A percentile compares a stretch with the other conserved stretches of the same genome.
phyloP scores from a whole-genome alignment of 2,329 filamentous ascomycete genomes.

The Cladophialophora exuberans region DNA sequence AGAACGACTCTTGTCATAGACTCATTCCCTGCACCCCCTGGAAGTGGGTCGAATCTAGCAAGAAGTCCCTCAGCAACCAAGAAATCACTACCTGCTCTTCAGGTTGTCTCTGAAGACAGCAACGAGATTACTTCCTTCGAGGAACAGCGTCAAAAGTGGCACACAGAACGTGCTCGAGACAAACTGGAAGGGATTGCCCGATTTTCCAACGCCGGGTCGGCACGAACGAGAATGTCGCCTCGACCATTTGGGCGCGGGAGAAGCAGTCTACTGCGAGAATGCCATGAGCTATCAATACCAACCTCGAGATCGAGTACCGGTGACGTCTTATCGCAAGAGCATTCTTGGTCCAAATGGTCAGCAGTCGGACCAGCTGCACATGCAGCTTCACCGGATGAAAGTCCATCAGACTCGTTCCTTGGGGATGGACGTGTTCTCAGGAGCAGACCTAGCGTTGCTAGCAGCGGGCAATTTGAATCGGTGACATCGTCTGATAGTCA shows the following conservation, averaged over 20 bases:
- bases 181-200: slow-evolving; percentile 23
- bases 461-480: slow-evolving; percentile 29
- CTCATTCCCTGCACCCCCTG: slow-evolving; percentile 25
- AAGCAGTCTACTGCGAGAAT: neutral
- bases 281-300: neutral
- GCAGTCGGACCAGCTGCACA: slow-evolving; percentile 11
- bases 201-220: slow-evolving; percentile 28
- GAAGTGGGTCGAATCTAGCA: slow-evolving; percentile 4
- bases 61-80: slow-evolving; percentile 1
- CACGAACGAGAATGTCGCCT: slow-evolving; percentile 4
- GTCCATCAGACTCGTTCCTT: neutral
- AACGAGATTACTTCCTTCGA: slow-evolving; percentile 18
- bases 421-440: neutral
- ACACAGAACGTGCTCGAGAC: slow-evolving; percentile 28
- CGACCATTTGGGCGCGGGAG: neutral
- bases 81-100: slow-evolving; percentile 3
- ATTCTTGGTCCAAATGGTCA: slow-evolving; percentile 24
- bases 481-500: slow-evolving; percentile 23
- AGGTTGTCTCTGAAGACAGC: slow-evolving; percentile 7
- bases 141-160: slow-evolving; percentile 24
- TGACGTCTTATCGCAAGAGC: slow-evolving; percentile 1
- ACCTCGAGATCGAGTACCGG: neutral
- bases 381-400: neutral
- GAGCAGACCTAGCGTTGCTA: slow-evolving; percentile 16
- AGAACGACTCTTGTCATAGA: slow-evolving; percentile 41